Evolutionary conservation across 2,329 filamentous ascomycete species (phyloP).

Genomic region (Xylariales sp.): DNA sequence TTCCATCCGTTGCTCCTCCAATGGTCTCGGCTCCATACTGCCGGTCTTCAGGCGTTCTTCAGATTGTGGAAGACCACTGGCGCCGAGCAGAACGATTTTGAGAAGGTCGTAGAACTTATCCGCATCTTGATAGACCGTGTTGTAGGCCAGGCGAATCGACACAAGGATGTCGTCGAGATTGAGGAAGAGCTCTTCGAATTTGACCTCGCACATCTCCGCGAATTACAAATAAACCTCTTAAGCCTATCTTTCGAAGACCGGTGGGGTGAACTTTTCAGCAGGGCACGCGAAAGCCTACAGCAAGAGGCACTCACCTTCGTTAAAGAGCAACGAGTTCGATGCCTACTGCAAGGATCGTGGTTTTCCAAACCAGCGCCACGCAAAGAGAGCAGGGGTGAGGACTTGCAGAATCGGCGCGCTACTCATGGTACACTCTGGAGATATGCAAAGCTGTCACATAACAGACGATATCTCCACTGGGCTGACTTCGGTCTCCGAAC

Average conservation of each 20-base stretch:
- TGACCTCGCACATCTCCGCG: conserved; percentile 80
- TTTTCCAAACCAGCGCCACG: conserved; percentile 69
- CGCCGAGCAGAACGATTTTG: conserved; percentile 86
- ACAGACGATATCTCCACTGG: conserved; percentile 89
- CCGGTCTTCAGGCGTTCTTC: conserved; percentile 87
- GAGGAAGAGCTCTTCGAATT: conserved; percentile 90
- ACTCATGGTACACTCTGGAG: conserved; percentile 74
- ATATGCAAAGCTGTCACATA: conserved; percentile 90
- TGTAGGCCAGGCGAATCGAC: conserved; percentile 82
- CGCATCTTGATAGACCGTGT: conserved; percentile 91
- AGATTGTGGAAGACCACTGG: conserved; percentile 92
- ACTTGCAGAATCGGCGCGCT: conserved; percentile 54
- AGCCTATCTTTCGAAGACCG: conserved; percentile 93
- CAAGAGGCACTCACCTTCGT: conserved; percentile 95
- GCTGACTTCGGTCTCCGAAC: conserved; percentile 80
- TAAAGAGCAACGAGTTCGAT: conserved; percentile 94
- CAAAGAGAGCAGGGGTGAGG: conserved; percentile 58
- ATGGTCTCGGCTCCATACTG: conserved; percentile 91
- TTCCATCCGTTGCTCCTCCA: conserved; percentile 90
- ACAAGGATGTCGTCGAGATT: conserved; percentile 85
- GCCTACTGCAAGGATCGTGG: conserved; percentile 89
- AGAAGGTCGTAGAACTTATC: conserved; percentile 91
- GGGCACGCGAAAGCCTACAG: conserved; percentile 91
- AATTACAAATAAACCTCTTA: conserved; percentile 92
- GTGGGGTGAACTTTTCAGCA: conserved; percentile 89